Base-by-base conservation (phyloP, 208 protist genomes). In the Blechomonas ayalai region DNA sequence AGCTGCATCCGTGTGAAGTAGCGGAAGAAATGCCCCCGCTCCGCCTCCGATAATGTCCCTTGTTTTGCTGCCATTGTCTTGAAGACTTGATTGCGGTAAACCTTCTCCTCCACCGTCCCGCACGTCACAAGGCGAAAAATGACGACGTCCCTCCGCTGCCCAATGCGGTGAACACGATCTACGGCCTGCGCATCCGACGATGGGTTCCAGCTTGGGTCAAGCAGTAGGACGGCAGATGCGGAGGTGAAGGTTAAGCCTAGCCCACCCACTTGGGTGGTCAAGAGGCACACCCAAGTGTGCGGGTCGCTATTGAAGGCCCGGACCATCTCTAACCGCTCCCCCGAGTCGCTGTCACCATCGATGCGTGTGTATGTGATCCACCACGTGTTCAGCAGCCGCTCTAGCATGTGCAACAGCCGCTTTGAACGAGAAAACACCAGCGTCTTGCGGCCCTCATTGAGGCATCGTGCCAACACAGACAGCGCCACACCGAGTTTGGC, bases 71-170 rank as follows among this genome's bases (percentile, higher is more conserved):
- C 79, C 62, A 82, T 89, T 27, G 82, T 73, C 55, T 98, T 98
- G 64, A 96, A 97, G 0, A 98, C 79, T 65, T 98, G 96, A 46
- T 97, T 92, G 41, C 98, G 90, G 64, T 99, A 99, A 13, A 99
- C 85, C 57, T 98, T 98, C 65, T 99, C 97, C 75, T 99, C 97
- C 20, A 99, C 91, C 9, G 96, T 97, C 10, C 82, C 85, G 36
- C 95, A 88, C 2, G 95, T 97, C 6, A 98, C 71, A 22, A 99
- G 81, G 36, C 97, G 84, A 48, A 90, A 99, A 18, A 98, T 77
- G 5, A 73, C 58, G 0, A 99, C 97, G 22, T 98, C 95, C 3
- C 70, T 70, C 48, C 84, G 89, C 67, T 99, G 97, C n/a, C 97
- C 97, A 28, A 99, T 98, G 57, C 97, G 83, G 73, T 99, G 97